These are phyloP conservation scores for Breynia disticha DNA, from an alignment of 441 rosid species.

Conservation along the genomic window DNA sequence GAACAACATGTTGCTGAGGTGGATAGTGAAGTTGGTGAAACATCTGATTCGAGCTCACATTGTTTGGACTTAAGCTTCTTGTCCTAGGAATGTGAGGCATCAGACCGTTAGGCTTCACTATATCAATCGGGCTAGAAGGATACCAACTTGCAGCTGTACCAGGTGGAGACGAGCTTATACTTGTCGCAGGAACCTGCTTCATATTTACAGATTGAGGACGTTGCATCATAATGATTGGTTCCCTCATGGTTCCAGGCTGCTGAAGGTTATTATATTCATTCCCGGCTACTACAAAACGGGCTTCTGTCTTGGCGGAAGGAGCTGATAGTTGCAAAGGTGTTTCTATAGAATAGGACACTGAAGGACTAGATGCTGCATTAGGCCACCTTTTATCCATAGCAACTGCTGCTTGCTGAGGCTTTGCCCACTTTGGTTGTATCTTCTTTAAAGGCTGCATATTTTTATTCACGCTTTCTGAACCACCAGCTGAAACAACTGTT, in stretches of 20 bases:
- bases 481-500: constrained; percentile 24
- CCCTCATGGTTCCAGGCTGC: constrained; percentile 41
- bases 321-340: constrained; percentile 50
- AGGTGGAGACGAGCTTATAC: constrained; percentile 42
- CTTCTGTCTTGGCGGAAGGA: constrained; percentile 45
- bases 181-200: constrained; percentile 39
- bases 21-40: constrained; percentile 49
- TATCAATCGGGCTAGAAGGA: constrained; percentile 38
- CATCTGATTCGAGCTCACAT: constrained; percentile 39
- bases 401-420: constrained; percentile 41
- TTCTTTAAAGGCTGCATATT: constrained; percentile 50
- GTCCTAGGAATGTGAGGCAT: constrained; percentile 37
- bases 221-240: constrained; percentile 66
- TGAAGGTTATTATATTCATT: constrained; percentile 45
- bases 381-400: constrained; percentile 56
- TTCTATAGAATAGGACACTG: constrained; percentile 43
- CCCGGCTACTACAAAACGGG: constrained; percentile 33
- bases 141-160: constrained; percentile 43
- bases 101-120: constrained; percentile 50
- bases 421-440: constrained; percentile 49
- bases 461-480: constrained; percentile 31
- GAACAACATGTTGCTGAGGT: constrained; percentile 44
- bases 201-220: constrained; percentile 49
- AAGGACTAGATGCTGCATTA: constrained; percentile 33
- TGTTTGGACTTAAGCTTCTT: constrained; percentile 35